These are phyloP conservation scores for Vitis hybrid DNA, from an alignment of 177 flowering plant genomes.

Conservation along the genomic window DNA sequence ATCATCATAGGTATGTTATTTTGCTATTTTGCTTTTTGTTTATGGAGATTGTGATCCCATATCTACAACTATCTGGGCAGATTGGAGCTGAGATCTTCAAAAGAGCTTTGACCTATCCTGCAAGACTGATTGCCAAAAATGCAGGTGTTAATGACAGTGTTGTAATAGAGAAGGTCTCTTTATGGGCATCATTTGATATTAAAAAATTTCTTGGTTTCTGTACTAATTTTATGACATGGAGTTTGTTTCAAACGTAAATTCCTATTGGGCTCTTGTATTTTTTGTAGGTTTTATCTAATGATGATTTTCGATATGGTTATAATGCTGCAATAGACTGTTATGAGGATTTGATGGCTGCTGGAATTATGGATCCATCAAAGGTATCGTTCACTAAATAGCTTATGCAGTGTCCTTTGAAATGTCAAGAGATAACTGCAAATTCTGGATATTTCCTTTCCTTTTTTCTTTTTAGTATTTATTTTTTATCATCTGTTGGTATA, in stretches of 20 bases:
- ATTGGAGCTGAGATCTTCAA: slow-evolving; percentile 86
- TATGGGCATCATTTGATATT: not conserved
- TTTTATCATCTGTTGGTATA: too few relatives aligned
- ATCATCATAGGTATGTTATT: not conserved
- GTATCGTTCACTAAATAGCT: slow-evolving; percentile 26
- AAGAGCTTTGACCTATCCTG: slow-evolving; percentile 74
- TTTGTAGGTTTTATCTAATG: slow-evolving; percentile 60
- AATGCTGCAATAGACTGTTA: slow-evolving; percentile 76
- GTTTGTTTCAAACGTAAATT: not conserved
- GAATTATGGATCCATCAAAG: slow-evolving; percentile 87
- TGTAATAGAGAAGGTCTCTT: slow-evolving; percentile 63
- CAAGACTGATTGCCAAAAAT: slow-evolving; percentile 74
- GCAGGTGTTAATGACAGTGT: slow-evolving; percentile 76
- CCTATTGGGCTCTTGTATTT: not conserved
- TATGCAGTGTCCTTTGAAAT: not conserved
- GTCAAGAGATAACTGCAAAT: not conserved
- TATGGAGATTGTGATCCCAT: not conserved
- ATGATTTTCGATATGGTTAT: slow-evolving; percentile 59
- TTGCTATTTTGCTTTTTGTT: not conserved
- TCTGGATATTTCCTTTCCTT: too few relatives aligned
- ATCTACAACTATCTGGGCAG: slow-evolving; percentile 33
- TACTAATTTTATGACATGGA: not conserved
- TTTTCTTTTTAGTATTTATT: too few relatives aligned
- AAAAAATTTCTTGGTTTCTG: not conserved
- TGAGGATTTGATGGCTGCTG: slow-evolving; percentile 76